A percentile compares a stretch with the other conserved stretches of the same genome.
These are phyloP conservation scores for Camillea tinctor DNA, from an alignment of 2,329 filamentous ascomycete genomes.

Conservation along the genomic window DNA sequence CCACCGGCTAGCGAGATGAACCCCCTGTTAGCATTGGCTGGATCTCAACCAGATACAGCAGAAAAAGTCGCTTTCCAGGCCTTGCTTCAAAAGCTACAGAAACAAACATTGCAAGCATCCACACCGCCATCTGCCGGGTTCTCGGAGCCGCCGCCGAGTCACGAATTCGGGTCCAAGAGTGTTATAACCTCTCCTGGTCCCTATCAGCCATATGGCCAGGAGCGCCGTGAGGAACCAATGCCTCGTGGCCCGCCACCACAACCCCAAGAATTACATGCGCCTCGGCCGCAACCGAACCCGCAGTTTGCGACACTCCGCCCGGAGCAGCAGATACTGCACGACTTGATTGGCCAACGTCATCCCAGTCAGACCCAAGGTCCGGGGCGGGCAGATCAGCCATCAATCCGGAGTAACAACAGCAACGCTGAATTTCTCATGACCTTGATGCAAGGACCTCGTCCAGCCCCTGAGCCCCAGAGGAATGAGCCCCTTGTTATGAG, in stretches of 20 bases:
- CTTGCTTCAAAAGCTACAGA: constrained; percentile 77
- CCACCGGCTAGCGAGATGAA: constrained; percentile 27
- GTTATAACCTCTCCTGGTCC: constrained; percentile 47
- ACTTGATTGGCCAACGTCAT: constrained; percentile 59
- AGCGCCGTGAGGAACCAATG: constrained; percentile 45
- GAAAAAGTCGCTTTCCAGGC: constrained; percentile 86
- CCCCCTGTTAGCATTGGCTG: constrained; percentile 29
- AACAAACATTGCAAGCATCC: constrained; percentile 44
- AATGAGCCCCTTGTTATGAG: constrained; percentile 54
- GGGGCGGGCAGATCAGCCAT: constrained; percentile 43
- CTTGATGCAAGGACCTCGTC: constrained; percentile 65
- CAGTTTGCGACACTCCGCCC: constrained; percentile 49
- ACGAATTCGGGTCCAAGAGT: constrained; percentile 36
- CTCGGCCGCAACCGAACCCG: constrained; percentile 46
- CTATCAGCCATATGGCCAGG: constrained; percentile 46
- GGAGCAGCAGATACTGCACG: constrained; percentile 58
- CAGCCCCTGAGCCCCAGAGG: constrained; percentile 48
- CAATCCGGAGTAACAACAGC: constrained; percentile 49
- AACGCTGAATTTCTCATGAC: constrained; percentile 85
- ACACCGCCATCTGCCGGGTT: constrained; percentile 44
- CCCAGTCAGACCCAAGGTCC: constrained; percentile 52
- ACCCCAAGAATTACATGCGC: constrained; percentile 53
- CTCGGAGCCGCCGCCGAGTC: constrained; percentile 28
- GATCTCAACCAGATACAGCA: constrained; percentile 49
- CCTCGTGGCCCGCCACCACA: constrained; percentile 41